Conservation (phyloP, 768 basidiomycete species). For the Naganishia kalamii region DNA sequence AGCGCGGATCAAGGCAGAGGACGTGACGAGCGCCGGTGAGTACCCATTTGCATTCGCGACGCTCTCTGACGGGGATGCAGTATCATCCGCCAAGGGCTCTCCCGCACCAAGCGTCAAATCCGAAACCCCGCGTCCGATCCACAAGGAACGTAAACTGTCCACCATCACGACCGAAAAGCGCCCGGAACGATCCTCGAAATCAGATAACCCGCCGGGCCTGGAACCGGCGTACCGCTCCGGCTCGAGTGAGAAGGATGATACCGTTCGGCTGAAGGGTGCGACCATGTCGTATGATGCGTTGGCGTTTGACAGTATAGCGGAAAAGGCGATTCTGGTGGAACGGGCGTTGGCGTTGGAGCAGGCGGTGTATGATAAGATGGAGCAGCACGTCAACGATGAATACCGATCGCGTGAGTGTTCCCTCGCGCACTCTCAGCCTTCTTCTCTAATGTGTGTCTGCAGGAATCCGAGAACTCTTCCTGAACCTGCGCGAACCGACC, state of each 20-base stretch:
- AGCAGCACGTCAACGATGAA: slow-evolving; percentile 35
- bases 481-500: slow-evolving; percentile 91
- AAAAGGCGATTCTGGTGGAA: slow-evolving; percentile 60
- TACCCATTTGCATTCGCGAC: not conserved
- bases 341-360: slow-evolving; percentile 68
- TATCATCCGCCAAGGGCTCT: slow-evolving; percentile 15
- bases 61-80: too few relatives aligned
- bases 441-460: slow-evolving; percentile 37
- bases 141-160: slow-evolving; percentile 27
- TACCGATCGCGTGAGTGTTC: slow-evolving; percentile 42
- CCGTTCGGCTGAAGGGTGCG: slow-evolving; percentile 75
- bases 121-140: not conserved
- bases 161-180: slow-evolving; percentile 32
- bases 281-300: slow-evolving; percentile 89
- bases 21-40: slow-evolving; percentile 3
- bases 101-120: slow-evolving; percentile 18
- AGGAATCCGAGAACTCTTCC: slow-evolving; percentile 80
- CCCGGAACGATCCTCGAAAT: slow-evolving; percentile 56
- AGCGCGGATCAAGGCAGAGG: slow-evolving; percentile 10
- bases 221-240: slow-evolving; percentile 33
- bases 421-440: not conserved
- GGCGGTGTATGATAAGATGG: slow-evolving; percentile 51
- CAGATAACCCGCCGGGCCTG: slow-evolving; percentile 57
- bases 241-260: slow-evolving; percentile 58
- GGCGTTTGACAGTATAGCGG: slow-evolving; percentile 74